Evolutionary conservation across 148 eudicot genomes (phyloP), one percentile per base, ranked within the genome.

Genomic region (Diospyros lotus): DNA sequence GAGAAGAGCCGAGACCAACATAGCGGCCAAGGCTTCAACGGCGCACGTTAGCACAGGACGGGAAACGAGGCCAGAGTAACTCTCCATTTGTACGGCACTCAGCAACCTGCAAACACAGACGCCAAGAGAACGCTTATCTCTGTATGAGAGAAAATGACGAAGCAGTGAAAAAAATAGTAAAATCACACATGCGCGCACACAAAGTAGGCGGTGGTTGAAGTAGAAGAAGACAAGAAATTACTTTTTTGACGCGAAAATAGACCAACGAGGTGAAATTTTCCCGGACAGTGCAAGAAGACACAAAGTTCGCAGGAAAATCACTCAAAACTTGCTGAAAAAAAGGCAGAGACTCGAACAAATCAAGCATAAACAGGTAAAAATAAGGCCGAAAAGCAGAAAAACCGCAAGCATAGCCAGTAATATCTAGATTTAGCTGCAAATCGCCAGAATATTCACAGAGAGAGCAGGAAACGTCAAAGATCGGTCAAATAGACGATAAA

Each of bases 81-180:
- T 64, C 60, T 65, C 77, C 77, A 74, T 74, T 11, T 48, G 66
- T 73, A 73, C 71, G 70, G 71, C 12, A 28, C 41, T 12, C 59
- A 15, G 3, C 44, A 9, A 50, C 58, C 79, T 69, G 79, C 59
- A 52, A 72, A 72, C 64, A 71, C 41, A 6, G 12, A 68, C 43
- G 28, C 28, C 28, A 28, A 28, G 28, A 28, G 28, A 28, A 28
- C 28, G 28, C 28, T 28, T 28, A 28, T 28, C 28, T 28, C 28
- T 28, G 28, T 28, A 28, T 28, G 69, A 8, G 9, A 58, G 46
- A 9, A 53, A 43, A 11, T 15, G 53, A 58, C 18, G 18, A 56
- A 56, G 68, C 52, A 48, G 52, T 48, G 6, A 11, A 50, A 4
- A 39, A 6, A n/a, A 14, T 6, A 1, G 0, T 7, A 39, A 12